Evolutionary conservation across 2,329 filamentous ascomycete species (phyloP).

Genomic region (Xylaria sp.): DNA sequence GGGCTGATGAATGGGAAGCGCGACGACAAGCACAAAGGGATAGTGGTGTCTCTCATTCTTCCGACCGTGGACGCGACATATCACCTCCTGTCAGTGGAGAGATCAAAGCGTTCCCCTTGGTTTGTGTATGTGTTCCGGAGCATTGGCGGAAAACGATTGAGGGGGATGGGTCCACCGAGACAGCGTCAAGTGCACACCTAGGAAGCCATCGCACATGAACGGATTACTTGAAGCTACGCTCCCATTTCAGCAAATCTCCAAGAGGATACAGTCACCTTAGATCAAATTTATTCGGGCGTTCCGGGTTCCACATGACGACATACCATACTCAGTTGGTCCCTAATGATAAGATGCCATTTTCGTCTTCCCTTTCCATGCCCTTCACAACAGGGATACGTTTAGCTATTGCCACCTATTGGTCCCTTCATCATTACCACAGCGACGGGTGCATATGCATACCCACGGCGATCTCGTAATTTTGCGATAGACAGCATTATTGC

Average conservation of each 20-base stretch:
- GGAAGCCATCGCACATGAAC: slow-evolving; percentile 45
- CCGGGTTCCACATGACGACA: slow-evolving; percentile 39
- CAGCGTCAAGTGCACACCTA: slow-evolving; percentile 58
- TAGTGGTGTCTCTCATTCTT: slow-evolving; percentile 90
- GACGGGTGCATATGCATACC: slow-evolving; percentile 47
- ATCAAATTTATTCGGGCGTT: slow-evolving; percentile 57
- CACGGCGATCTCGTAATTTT: slow-evolving; percentile 48
- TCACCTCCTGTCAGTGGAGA: slow-evolving; percentile 79
- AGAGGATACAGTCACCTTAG: slow-evolving; percentile 41
- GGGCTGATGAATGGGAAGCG: slow-evolving; percentile 89
- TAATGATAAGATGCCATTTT: slow-evolving; percentile 29
- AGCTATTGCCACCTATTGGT: not conserved
- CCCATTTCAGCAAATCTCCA: slow-evolving; percentile 38
- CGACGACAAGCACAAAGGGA: slow-evolving; percentile 83
- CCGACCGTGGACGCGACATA: slow-evolving; percentile 65
- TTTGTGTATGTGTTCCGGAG: slow-evolving; percentile 94
- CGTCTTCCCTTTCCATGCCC: not conserved
- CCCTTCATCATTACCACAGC: slow-evolving; percentile 17
- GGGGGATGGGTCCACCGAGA: slow-evolving; percentile 79
- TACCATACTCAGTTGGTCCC: slow-evolving; percentile 17
- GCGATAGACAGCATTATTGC: slow-evolving; percentile 53
- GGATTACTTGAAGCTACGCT: slow-evolving; percentile 30
- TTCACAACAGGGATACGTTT: not conserved
- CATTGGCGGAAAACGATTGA: slow-evolving; percentile 98
- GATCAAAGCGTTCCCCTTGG: slow-evolving; percentile 97